Evolutionary conservation across 441 rosid species (phyloP), one percentile per base, ranked within the genome.

Genomic region (Corymbia citriodora): DNA sequence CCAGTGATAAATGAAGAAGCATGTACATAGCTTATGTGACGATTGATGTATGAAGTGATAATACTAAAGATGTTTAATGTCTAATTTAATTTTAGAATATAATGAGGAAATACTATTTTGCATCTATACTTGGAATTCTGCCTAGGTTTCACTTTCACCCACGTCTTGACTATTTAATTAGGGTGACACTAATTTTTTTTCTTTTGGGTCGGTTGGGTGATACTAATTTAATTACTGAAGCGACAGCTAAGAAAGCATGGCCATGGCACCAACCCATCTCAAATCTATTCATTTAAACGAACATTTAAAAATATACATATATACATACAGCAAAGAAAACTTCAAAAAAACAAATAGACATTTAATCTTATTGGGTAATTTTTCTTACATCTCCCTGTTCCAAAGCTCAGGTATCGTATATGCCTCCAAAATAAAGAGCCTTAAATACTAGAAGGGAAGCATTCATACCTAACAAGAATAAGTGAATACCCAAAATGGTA

Each of bases 171-270:
- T 36, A 74, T 36, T 74, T 19, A 74, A 45, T 36, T 74, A 74
- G 16, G 45, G 50, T 74, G 79, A 31, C 21, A 16, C 74, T 68
- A 68, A n/a, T 68, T 68, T 2, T 36, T 36, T 36, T 36, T 36
- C 3, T 36, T 36, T 36, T 36, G 40, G 40, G 40, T 36, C 40
- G 40, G 40, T 36, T 36, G 16, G 45, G 50, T 72, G 74, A 31
- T 12, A 16, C 79, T 68, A 68, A 68, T 68, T 68, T 2, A 68
- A 68, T 68, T 40, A 74, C 0, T 10, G 16, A 19, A 36, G 15
- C 1, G 0, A 21, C 8, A 0, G 1, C 50, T 36, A 21, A 40
- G 27, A 21, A 74, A 19, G 49, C 49, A 36, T 2, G 29, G 0
- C 48, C 3, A 74, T 40, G 83, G 16, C 83, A 36, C 27, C 9